Conservation (phyloP, 2,329 filamentous ascomycete species). For the Colletotrichum nymphaeae region DNA sequence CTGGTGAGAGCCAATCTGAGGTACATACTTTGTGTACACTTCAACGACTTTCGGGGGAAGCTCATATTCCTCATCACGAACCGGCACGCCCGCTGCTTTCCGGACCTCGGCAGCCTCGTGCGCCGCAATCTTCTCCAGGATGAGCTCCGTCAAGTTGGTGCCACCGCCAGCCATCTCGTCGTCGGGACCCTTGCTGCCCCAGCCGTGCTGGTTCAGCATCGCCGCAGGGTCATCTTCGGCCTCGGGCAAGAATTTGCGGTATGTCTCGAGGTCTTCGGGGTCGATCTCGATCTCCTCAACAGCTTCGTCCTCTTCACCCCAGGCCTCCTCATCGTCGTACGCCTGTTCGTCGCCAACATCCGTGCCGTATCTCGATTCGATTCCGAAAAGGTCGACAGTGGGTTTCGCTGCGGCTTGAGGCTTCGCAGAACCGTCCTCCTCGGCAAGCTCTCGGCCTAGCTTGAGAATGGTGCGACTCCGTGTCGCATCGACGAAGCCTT, state of each 20-base stretch:
- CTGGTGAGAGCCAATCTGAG: not conserved
- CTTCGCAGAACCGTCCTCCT: constrained; percentile 73
- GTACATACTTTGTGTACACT: constrained; percentile 84
- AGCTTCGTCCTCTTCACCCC: constrained; percentile 82
- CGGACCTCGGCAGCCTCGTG: constrained; percentile 78
- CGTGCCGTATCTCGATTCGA: constrained; percentile 79
- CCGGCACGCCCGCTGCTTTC: constrained; percentile 59
- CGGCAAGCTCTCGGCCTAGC: constrained; percentile 88
- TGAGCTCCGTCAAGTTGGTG: constrained; percentile 91
- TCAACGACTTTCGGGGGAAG: constrained; percentile 92
- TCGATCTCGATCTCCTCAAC: constrained; percentile 84
- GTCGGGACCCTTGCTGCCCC: constrained; percentile 58
- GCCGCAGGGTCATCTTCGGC: constrained; percentile 73
- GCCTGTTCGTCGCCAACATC: constrained; percentile 61
- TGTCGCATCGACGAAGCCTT: constrained; percentile 86
- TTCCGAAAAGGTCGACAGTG: constrained; percentile 75
- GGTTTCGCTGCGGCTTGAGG: constrained; percentile 52
- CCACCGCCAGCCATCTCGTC: constrained; percentile 58
- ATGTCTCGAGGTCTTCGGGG: constrained; percentile 88
- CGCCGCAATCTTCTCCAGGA: constrained; percentile 92
- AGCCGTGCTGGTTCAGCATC: constrained; percentile 73
- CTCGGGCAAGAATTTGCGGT: constrained; percentile 87
- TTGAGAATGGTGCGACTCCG: constrained; percentile 89
- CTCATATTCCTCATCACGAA: constrained; percentile 87
- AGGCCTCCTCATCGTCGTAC: constrained; percentile 71